Conservation (phyloP, 2,329 filamentous ascomycete species). For the Verruconis gallopava region DNA sequence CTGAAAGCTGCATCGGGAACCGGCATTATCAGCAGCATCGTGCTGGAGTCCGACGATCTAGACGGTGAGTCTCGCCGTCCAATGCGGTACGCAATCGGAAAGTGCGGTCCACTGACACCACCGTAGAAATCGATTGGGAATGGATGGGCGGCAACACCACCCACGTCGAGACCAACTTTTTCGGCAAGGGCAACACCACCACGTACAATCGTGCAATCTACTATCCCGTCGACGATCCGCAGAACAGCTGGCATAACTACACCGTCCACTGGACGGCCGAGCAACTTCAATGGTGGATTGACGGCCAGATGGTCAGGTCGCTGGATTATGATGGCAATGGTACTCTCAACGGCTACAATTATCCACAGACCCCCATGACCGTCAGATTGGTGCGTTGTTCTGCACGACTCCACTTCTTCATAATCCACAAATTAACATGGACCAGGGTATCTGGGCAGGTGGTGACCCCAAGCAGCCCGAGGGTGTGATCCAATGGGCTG, state of each 20-base stretch:
- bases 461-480: slow-evolving; percentile 7
- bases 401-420: not conserved
- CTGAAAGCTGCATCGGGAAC: slow-evolving; percentile 42
- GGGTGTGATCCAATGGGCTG: slow-evolving; percentile 26
- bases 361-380: slow-evolving; percentile 66
- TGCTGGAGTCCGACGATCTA: slow-evolving; percentile 79
- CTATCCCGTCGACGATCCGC: slow-evolving; percentile 41
- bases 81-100: slow-evolving; percentile 92
- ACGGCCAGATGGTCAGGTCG: slow-evolving; percentile 51
- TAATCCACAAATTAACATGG: slow-evolving; percentile 2
- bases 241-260: slow-evolving; percentile 53
- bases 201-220: slow-evolving; percentile 57
- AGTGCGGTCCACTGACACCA: slow-evolving; percentile 39
- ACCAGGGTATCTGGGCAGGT: slow-evolving; percentile 11
- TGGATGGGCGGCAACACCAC: slow-evolving; percentile 5
- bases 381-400: slow-evolving; percentile 51
- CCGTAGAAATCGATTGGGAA: slow-evolving; percentile 23
- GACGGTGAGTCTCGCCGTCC: slow-evolving; percentile 71
- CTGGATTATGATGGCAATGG: slow-evolving; percentile 41
- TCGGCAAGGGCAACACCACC: slow-evolving; percentile 59
- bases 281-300: slow-evolving; percentile 56
- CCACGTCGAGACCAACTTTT: slow-evolving; percentile 60
- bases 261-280: slow-evolving; percentile 61
- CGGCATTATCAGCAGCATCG: slow-evolving; percentile 86
- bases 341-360: slow-evolving; percentile 43